A percentile compares a stretch with the other conserved stretches of the same genome.
phyloP scores from a whole-genome alignment of 108 stramenopile species.

The Nitzschia inconspicua region DNA sequence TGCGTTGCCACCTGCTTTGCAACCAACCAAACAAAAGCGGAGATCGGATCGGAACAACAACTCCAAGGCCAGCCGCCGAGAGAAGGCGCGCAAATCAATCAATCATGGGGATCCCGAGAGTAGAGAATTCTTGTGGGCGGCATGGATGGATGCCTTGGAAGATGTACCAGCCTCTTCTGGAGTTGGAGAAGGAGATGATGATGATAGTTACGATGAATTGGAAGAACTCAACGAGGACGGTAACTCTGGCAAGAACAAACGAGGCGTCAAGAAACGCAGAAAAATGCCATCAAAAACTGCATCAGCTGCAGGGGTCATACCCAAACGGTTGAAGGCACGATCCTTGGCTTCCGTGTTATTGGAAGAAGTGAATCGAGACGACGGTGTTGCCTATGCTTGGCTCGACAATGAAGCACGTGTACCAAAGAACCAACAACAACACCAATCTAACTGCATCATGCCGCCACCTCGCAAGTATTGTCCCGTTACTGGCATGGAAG shows the following conservation, averaged over 20 bases:
- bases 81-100: constrained; percentile 69
- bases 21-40: constrained; percentile 31
- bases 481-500: constrained; percentile 76
- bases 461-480: constrained; percentile 72
- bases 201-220: constrained; percentile 80
- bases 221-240: constrained; percentile 62
- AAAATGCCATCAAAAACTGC: constrained; percentile 14
- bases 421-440: neutral
- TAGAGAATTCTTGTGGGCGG: constrained; percentile 49
- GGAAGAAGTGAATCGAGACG: constrained; percentile 68
- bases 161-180: constrained; percentile 34
- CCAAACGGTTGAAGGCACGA: constrained; percentile 76
- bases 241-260: constrained; percentile 24
- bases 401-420: constrained; percentile 51
- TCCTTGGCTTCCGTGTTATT: constrained; percentile 73
- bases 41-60: constrained; percentile 61
- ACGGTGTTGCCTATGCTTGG: constrained; percentile 64
- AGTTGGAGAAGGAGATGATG: constrained; percentile 43
- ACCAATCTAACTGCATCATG: neutral
- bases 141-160: constrained; percentile 83
- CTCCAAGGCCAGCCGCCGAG: constrained; percentile 65
- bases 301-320: constrained; percentile 22
- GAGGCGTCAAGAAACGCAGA: constrained; percentile 10
- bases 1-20: constrained; percentile 39
- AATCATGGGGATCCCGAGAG: constrained; percentile 20